A percentile compares a stretch with the other conserved stretches of the same genome.
phyloP scores from a whole-genome alignment of 805 yeast genomes.

The Lipomyces sp. region DNA sequence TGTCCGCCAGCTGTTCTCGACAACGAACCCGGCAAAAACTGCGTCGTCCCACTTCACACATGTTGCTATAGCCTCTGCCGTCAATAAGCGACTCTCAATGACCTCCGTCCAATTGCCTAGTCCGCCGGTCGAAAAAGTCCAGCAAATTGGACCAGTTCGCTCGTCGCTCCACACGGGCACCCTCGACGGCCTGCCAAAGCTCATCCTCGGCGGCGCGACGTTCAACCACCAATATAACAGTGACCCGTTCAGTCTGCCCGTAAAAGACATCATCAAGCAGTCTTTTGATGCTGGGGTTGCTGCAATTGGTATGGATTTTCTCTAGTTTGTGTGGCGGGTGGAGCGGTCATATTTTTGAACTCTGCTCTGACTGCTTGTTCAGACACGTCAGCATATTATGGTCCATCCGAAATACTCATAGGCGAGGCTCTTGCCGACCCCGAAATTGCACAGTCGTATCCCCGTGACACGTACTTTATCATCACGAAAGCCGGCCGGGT shows the following conservation, averaged over 20 bases:
- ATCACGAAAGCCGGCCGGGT: constrained; percentile 87
- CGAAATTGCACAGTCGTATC: constrained; percentile 39
- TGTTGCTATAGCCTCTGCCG: no score
- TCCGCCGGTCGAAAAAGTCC: no score
- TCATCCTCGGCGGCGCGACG: constrained; percentile 85
- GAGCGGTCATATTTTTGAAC: background rate
- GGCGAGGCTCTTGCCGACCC: constrained; percentile 59
- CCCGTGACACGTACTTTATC: constrained; percentile 63
- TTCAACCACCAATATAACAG: constrained; percentile 76
- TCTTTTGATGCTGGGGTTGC: constrained; percentile 68
- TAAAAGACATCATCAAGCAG: constrained; percentile 51
- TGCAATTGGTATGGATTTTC: constrained; percentile 48
- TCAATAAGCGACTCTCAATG: no score
- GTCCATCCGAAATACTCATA: constrained; percentile 72
- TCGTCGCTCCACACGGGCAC: constrained; percentile 8
- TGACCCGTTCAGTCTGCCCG: constrained; percentile 60
- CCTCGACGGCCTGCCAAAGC: constrained; percentile 38
- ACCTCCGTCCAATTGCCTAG: no score
- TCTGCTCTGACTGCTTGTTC: background rate
- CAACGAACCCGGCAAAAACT: no score
- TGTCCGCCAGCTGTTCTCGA: no score
- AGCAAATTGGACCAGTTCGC: constrained; percentile 11
- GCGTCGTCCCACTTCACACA: no score
- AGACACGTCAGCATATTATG: constrained; percentile 93
- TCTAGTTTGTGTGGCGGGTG: background rate